These are phyloP conservation scores for Dendrobium chrysotoxum DNA, from an alignment of 106 monocot species.

Conservation along the genomic window DNA sequence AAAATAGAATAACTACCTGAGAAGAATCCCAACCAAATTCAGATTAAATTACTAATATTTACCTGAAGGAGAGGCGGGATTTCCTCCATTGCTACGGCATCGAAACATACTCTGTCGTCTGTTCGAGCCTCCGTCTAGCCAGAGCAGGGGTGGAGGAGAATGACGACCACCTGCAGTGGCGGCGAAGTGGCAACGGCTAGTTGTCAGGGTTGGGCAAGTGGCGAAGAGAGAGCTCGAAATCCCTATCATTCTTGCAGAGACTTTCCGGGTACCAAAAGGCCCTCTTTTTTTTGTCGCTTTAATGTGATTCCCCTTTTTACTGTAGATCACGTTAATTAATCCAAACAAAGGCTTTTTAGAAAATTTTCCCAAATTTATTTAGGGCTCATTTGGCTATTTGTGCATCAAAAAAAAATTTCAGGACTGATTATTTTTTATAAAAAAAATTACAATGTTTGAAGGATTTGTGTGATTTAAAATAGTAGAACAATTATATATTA, in stretches of 20 bases:
- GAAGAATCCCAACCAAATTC: background rate
- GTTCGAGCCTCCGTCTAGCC: background rate
- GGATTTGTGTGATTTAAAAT: no score
- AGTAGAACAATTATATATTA: no score
- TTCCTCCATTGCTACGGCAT: slow-evolving; percentile 3
- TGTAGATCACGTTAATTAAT: no score
- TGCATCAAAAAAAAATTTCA: no score
- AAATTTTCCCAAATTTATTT: no score
- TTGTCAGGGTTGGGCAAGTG: background rate
- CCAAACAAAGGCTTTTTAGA: no score
- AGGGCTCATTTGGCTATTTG: no score
- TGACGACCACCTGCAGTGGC: background rate
- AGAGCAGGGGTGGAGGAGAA: background rate
- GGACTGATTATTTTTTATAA: no score
- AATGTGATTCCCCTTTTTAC: no score
- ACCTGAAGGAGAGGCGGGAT: background rate
- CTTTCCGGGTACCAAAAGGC: background rate
- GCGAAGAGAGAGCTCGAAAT: background rate
- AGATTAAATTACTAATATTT: background rate
- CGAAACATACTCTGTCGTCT: background rate
- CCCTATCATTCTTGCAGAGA: background rate
- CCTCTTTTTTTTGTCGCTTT: no score
- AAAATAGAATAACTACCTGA: background rate
- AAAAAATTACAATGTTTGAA: no score
- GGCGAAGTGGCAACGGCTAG: background rate